phyloP scores from a whole-genome alignment of 2,329 filamentous ascomycete species.

The Drechslerella coelobrocha region DNA sequence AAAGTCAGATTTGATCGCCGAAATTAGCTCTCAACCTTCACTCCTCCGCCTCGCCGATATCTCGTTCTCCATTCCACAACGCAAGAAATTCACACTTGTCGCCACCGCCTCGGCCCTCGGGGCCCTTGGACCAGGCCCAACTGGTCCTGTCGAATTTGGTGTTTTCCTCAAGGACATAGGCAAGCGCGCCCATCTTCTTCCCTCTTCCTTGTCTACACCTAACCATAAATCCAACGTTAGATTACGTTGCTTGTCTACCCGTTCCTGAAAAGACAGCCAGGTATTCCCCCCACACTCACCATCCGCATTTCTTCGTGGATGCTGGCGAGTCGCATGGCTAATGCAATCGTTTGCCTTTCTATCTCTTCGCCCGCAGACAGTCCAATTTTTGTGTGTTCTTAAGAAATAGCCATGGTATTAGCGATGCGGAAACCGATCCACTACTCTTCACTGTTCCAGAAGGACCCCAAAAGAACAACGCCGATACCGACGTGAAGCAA shows the following conservation, averaged over 20 bases:
- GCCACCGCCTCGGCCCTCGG: slow-evolving; percentile 61
- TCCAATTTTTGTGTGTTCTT: slow-evolving; percentile 72
- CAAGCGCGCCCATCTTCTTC: slow-evolving; percentile 56
- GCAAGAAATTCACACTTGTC: slow-evolving; percentile 72
- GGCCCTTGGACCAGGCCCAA: slow-evolving; percentile 35
- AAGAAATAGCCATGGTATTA: slow-evolving; percentile 59
- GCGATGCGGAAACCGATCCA: slow-evolving; percentile 61
- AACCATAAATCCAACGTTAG: slow-evolving; percentile 20
- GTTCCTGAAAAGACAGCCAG: slow-evolving; percentile 53
- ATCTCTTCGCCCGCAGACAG: slow-evolving; percentile 69
- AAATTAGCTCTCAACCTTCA: slow-evolving; percentile 22
- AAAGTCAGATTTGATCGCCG: slow-evolving; percentile 30
- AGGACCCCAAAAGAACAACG: slow-evolving; percentile 65
- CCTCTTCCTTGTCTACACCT: slow-evolving; percentile 1
- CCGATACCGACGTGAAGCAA: slow-evolving; percentile 45
- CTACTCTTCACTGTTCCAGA: slow-evolving; percentile 70
- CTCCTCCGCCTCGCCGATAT: slow-evolving; percentile 61
- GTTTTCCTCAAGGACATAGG: slow-evolving; percentile 67
- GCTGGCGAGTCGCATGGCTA: no score
- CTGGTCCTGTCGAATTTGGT: slow-evolving; percentile 52
- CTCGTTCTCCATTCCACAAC: slow-evolving; percentile 70
- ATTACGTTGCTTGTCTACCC: slow-evolving; percentile 54
- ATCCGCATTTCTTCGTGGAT: neutral
- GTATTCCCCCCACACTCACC: slow-evolving; percentile 8
- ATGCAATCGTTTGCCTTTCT: no score